Evolutionary conservation across 257 asterid genomes (phyloP).

Genomic region (Catharanthus roseus): DNA sequence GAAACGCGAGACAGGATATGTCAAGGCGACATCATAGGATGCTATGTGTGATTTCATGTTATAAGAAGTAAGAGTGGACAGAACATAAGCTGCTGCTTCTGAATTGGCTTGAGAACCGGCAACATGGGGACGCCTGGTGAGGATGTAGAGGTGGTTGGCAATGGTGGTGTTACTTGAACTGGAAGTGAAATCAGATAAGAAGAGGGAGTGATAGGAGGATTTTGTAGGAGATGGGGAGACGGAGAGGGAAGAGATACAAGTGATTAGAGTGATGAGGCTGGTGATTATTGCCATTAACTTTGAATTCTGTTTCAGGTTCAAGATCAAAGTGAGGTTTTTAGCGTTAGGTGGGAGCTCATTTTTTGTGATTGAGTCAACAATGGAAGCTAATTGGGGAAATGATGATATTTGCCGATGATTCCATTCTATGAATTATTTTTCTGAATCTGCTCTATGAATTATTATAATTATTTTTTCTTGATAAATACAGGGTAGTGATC

Average conservation of each 20-base stretch:
- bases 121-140: constrained; percentile 72
- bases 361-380: background rate
- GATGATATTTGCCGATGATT: background rate
- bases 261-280: constrained; percentile 30
- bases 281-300: constrained; percentile 32
- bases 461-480: no score
- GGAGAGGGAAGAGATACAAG: constrained; percentile 29
- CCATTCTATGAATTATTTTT: no score
- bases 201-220: constrained; percentile 53
- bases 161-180: constrained; percentile 50
- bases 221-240: constrained; percentile 31
- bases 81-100: constrained; percentile 67
- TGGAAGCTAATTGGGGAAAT: background rate
- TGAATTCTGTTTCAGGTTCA: constrained; percentile 1
- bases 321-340: background rate
- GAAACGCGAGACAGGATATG: constrained; percentile 65
- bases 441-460: no score
- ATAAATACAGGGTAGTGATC: no score
- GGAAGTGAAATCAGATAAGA: constrained; percentile 41
- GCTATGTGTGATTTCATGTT: constrained; percentile 36
- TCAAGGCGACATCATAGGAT: constrained; percentile 52
- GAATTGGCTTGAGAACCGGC: constrained; percentile 80
- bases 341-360: background rate
- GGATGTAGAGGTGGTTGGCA: constrained; percentile 53
- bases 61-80: constrained; percentile 55